phyloP scores from a whole-genome alignment of 2,329 filamentous ascomycete genomes.

The Venturiaceae sp. region DNA sequence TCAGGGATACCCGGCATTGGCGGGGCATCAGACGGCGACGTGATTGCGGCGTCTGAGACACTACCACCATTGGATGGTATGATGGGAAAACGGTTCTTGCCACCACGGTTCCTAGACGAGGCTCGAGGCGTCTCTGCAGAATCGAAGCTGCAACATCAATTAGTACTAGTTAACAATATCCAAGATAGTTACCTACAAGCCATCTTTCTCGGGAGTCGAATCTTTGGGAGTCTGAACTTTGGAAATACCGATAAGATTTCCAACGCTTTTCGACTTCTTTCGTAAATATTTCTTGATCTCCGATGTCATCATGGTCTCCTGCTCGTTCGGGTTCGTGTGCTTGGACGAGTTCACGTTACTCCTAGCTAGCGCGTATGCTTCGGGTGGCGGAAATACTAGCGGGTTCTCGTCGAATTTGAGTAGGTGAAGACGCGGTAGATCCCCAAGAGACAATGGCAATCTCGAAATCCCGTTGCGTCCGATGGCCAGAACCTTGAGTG shows the following conservation, averaged over 20 bases:
- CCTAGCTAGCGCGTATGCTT: conserved; percentile 23
- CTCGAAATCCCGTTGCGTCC: conserved; percentile 81
- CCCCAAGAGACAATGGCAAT: conserved; percentile 72
- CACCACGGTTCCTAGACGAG: conserved; percentile 30
- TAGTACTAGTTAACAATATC: background rate
- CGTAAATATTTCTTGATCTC: conserved; percentile 38
- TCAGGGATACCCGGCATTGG: conserved; percentile 31
- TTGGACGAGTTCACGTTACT: background rate
- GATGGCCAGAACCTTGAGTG: conserved; percentile 80
- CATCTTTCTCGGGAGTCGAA: background rate
- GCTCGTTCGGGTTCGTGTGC: conserved; percentile 35
- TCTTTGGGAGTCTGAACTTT: background rate
- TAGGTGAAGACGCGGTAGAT: conserved; percentile 82
- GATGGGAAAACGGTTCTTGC: conserved; percentile 47
- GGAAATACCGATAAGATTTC: background rate
- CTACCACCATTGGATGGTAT: conserved; percentile 38
- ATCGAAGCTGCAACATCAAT: background rate
- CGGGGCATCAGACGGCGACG: conserved; percentile 25
- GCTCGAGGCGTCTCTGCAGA: conserved; percentile 67
- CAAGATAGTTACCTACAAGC: background rate
- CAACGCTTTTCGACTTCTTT: background rate
- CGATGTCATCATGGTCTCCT: conserved; percentile 48
- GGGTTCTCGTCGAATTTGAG: conserved; percentile 87
- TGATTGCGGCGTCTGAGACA: background rate
- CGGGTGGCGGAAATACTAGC: conserved; percentile 60